Conservation (phyloP, 2,329 filamentous ascomycete genomes). For the Trichoderma sp. region DNA sequence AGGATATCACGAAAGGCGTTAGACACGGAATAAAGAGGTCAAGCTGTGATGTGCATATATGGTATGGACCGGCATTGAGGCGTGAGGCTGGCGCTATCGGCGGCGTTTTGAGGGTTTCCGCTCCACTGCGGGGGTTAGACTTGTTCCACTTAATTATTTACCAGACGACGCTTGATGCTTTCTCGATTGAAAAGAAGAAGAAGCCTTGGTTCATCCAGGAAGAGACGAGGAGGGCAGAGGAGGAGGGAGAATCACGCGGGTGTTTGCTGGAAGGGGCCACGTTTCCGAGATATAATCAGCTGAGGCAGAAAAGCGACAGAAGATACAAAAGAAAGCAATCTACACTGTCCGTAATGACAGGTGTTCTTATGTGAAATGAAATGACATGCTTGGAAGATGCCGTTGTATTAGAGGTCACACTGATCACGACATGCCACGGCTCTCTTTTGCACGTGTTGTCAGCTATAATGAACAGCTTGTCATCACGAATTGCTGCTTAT, state of each 20-base stretch:
- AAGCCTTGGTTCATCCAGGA: background rate
- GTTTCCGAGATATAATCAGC: background rate
- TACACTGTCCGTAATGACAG: background rate
- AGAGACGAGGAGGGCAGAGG: background rate
- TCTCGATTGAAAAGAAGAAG: background rate
- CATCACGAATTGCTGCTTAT: background rate
- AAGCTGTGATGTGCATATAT: background rate
- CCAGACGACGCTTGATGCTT: background rate
- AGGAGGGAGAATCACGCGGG: background rate
- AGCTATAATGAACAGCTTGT: background rate
- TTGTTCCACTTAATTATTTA: constrained; percentile 6
- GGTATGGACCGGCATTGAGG: background rate
- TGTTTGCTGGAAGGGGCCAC: background rate
- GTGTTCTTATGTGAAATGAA: background rate
- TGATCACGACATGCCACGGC: background rate
- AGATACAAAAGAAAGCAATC: background rate
- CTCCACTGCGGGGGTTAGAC: constrained; percentile 9
- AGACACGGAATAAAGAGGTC: background rate
- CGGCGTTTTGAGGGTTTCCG: constrained; percentile 8
- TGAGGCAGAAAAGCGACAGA: background rate
- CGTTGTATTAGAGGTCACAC: background rate
- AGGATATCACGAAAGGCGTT: background rate
- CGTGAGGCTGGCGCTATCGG: background rate
- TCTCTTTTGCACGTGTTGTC: background rate
- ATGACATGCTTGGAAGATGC: background rate